These are phyloP conservation scores for Claviceps sp. DNA, from an alignment of 2,329 filamentous ascomycete genomes.

Conservation along the genomic window DNA sequence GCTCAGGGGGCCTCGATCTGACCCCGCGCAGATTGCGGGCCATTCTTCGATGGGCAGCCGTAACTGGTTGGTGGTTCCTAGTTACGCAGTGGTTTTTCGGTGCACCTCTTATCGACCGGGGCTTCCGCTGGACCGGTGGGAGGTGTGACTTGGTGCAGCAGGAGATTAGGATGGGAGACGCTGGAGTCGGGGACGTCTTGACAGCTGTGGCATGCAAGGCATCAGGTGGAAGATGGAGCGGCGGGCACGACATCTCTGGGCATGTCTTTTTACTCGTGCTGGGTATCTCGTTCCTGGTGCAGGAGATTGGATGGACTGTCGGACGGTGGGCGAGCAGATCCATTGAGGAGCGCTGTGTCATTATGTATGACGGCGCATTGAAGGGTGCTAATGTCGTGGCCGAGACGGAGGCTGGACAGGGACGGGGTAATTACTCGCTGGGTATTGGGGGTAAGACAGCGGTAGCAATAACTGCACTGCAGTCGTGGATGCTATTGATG, in stretches of 20 bases:
- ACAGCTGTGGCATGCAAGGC: slow-evolving; percentile 72
- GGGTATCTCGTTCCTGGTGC: slow-evolving; percentile 65
- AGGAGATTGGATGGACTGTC: slow-evolving; percentile 59
- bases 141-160: slow-evolving; percentile 52
- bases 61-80: slow-evolving; percentile 69
- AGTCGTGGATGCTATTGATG: slow-evolving; percentile 96
- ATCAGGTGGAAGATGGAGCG: slow-evolving; percentile 70
- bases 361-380: slow-evolving; percentile 52
- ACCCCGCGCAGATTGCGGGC: slow-evolving; percentile 38
- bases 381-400: slow-evolving; percentile 42
- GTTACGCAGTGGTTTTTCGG: slow-evolving; percentile 98
- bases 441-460: slow-evolving; percentile 42
- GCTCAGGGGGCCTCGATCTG: slow-evolving; percentile 12
- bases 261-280: slow-evolving; percentile 89
- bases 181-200: slow-evolving; percentile 38
- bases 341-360: slow-evolving; percentile 51
- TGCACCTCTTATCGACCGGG: slow-evolving; percentile 74
- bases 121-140: slow-evolving; percentile 80
- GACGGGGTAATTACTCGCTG: slow-evolving; percentile 17
- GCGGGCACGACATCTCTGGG: slow-evolving; percentile 93
- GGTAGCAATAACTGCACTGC: slow-evolving; percentile 51
- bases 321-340: slow-evolving; percentile 25
- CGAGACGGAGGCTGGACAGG: slow-evolving; percentile 13
- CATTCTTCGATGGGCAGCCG: slow-evolving; percentile 50
- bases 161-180: slow-evolving; percentile 31